phyloP scores from a whole-genome alignment of 768 basidiomycete species.

The Rhodotorula diobovata region DNA sequence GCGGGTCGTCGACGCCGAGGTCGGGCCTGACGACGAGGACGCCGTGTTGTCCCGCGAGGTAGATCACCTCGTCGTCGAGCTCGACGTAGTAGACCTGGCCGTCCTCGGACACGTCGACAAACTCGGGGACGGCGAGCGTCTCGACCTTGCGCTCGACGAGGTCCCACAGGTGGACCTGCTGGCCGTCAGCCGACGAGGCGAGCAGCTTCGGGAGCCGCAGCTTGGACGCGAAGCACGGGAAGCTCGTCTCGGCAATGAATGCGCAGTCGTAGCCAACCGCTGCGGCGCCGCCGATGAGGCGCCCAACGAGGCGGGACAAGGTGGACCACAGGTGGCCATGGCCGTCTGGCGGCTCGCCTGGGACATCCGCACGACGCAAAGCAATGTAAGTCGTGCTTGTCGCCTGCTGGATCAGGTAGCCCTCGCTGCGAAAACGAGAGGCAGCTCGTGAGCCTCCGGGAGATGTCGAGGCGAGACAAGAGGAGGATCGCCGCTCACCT shows the following conservation, averaged over 20 bases:
- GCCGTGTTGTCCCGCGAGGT: background rate
- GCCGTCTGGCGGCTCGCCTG: too few relatives aligned
- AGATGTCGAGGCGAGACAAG: background rate
- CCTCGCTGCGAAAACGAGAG: too few relatives aligned
- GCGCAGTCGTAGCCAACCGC: background rate
- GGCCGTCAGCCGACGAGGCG: background rate
- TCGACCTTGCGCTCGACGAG: background rate
- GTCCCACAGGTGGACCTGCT: background rate
- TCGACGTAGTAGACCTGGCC: conserved; percentile 4
- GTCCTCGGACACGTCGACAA: background rate
- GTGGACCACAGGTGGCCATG: background rate
- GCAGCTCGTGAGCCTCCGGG: too few relatives aligned
- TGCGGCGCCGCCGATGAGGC: background rate
- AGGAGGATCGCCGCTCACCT: background rate
- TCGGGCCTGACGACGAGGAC: background rate
- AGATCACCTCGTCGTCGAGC: conserved; percentile 1
- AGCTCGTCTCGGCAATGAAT: background rate
- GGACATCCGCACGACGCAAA: too few relatives aligned
- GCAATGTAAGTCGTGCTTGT: too few relatives aligned
- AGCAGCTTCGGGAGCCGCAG: background rate
- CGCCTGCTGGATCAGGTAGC: too few relatives aligned
- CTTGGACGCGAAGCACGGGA: background rate
- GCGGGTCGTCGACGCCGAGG: background rate
- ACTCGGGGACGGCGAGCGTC: background rate
- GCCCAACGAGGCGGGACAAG: background rate